These are phyloP conservation scores for slime mould (Dictyostelium discoideum) DNA, from an alignment of 78 protist genomes.

Conservation along the genomic window DNA sequence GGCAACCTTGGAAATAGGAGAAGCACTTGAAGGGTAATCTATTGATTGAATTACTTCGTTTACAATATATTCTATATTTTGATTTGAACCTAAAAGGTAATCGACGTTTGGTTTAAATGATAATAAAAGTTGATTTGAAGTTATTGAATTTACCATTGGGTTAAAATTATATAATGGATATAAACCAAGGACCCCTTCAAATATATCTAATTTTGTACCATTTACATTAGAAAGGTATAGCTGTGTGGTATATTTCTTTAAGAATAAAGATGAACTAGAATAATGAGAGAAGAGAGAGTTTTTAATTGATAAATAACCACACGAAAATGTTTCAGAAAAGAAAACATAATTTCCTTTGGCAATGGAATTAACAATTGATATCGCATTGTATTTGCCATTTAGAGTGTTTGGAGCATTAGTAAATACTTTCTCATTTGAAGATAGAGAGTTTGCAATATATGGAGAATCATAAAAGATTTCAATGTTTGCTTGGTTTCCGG, in stretches of 20 bases:
- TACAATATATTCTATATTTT: not conserved
- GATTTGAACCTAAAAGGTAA: not conserved
- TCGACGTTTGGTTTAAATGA: not conserved
- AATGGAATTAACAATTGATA: not conserved
- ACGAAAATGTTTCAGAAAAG: not conserved
- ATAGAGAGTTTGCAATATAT: not conserved
- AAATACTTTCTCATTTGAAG: not conserved
- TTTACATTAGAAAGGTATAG: not conserved
- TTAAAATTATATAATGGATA: not conserved
- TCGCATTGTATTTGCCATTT: not conserved
- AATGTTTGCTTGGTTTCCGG: not conserved
- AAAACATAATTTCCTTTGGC: not conserved
- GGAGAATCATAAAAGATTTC: not conserved
- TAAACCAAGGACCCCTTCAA: not conserved
- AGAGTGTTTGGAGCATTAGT: not conserved
- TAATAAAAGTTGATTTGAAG: not conserved
- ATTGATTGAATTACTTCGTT: not conserved
- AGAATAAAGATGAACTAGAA: not conserved
- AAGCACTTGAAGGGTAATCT: not conserved
- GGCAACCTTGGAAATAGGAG: not conserved
- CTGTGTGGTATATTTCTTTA: not conserved
- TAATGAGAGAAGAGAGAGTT: not conserved
- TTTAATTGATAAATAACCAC: not conserved
- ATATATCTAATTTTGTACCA: not conserved
- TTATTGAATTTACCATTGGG: not conserved